These are phyloP conservation scores for Beauveria sp. DNA, from an alignment of 2,329 filamentous ascomycete species.

Conservation along the genomic window DNA sequence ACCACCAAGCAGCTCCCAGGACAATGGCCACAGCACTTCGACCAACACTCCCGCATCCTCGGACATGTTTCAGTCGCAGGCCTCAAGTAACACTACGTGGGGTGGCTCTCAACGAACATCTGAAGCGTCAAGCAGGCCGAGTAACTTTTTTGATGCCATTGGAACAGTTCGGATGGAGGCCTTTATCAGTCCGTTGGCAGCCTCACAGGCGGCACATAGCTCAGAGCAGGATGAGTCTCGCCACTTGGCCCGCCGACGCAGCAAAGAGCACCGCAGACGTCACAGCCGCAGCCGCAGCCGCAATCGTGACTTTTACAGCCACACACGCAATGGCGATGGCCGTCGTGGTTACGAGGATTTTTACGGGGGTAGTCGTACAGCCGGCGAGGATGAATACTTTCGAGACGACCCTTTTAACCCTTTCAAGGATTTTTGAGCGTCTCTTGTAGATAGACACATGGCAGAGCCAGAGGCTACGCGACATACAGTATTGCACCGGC, in stretches of 20 bases:
- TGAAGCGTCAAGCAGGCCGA: conserved; percentile 44
- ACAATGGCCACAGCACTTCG: conserved; percentile 48
- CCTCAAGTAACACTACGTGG: conserved; percentile 37
- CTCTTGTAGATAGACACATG: background rate
- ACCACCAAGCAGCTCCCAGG: conserved; percentile 33
- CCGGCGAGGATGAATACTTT: conserved; percentile 49
- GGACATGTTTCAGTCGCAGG: conserved; percentile 52
- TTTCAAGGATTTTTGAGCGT: conserved; percentile 50
- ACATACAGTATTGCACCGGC: background rate
- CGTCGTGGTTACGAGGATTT: conserved; percentile 39
- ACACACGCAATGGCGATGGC: conserved; percentile 34
- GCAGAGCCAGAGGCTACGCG: background rate
- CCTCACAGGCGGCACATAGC: conserved; percentile 38
- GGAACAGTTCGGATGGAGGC: conserved; percentile 96
- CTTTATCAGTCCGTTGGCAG: conserved; percentile 65
- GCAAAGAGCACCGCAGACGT: conserved; percentile 46
- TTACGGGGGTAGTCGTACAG: conserved; percentile 38
- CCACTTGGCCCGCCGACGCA: conserved; percentile 41
- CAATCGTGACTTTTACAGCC: conserved; percentile 48
- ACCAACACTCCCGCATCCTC: conserved; percentile 53
- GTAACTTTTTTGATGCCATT: conserved; percentile 76
- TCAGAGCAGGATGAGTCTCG: conserved; percentile 45
- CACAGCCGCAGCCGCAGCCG: conserved; percentile 47
- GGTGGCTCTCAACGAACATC: conserved; percentile 45
- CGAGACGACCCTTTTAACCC: conserved; percentile 58